A percentile compares a stretch with the other conserved stretches of the same genome.
Conservation (phyloP, 2,329 filamentous ascomycete species). For the Cephalotrichum gorgonifer region DNA sequence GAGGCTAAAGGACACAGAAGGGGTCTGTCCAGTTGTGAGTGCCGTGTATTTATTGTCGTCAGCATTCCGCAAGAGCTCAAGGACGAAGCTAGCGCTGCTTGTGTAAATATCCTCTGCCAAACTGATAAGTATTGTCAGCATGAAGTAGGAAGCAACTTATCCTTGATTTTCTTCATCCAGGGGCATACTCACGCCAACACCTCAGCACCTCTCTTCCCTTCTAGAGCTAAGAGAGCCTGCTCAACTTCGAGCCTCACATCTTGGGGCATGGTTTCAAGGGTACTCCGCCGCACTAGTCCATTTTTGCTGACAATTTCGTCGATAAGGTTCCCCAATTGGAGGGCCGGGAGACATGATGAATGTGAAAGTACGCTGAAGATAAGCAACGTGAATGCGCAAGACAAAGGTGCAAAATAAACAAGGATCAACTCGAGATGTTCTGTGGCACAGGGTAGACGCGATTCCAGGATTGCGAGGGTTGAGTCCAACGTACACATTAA, state of each 20-base stretch:
- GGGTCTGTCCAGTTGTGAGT: slow-evolving; percentile 9
- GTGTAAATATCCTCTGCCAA: slow-evolving; percentile 31
- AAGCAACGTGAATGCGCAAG: too few relatives aligned
- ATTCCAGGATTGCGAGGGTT: too few relatives aligned
- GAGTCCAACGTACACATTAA: too few relatives aligned
- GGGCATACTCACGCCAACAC: not conserved
- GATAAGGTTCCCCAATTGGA: too few relatives aligned
- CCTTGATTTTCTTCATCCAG: too few relatives aligned
- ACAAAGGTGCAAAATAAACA: too few relatives aligned
- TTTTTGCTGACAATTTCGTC: not conserved
- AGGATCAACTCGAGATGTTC: too few relatives aligned
- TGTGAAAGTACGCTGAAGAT: too few relatives aligned
- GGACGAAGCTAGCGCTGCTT: slow-evolving; percentile 34
- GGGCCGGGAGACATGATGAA: too few relatives aligned
- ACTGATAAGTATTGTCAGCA: slow-evolving; percentile 14
- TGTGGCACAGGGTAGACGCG: too few relatives aligned
- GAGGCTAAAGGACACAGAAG: slow-evolving; percentile 24
- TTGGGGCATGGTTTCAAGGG: not conserved
- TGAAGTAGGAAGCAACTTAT: not conserved
- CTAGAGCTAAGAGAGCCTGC: not conserved
- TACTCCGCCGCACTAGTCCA: slow-evolving; percentile 1
- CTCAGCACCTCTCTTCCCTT: not conserved
- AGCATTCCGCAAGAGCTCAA: slow-evolving; percentile 44
- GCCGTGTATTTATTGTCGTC: slow-evolving; percentile 36
- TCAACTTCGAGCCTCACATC: not conserved